phyloP scores from a whole-genome alignment of 345 rosid species.

The Noccaea caerulescens region DNA sequence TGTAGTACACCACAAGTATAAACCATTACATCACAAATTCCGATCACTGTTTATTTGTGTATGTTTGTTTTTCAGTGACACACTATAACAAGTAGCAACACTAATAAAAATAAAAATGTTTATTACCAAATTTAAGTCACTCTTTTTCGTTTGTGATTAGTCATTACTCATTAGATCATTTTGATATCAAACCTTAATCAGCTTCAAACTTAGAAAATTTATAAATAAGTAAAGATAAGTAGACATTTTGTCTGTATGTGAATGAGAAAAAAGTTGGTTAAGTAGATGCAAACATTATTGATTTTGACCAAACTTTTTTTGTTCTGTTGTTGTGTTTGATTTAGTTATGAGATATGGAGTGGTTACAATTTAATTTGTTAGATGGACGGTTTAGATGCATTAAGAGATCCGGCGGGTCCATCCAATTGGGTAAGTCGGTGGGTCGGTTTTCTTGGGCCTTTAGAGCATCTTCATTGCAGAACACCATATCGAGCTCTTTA shows the following conservation, averaged over 20 bases:
- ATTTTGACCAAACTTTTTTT: conserved; percentile 36
- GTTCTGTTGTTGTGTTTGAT: conserved; percentile 34
- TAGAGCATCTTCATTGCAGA: too few relatives aligned
- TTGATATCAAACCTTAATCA: too few relatives aligned
- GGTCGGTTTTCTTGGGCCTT: conserved; percentile 31
- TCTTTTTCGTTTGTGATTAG: too few relatives aligned
- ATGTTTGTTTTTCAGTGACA: neutral
- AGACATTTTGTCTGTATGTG: conserved; percentile 28
- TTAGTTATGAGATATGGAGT: conserved; percentile 39
- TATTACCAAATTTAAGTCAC: too few relatives aligned
- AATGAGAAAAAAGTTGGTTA: conserved; percentile 28
- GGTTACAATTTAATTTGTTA: conserved; percentile 17
- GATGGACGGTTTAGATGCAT: conserved; percentile 40
- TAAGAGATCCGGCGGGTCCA: conserved; percentile 30
- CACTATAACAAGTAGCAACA: too few relatives aligned
- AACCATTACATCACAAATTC: too few relatives aligned
- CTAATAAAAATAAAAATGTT: too few relatives aligned
- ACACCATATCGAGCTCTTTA: too few relatives aligned
- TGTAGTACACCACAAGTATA: too few relatives aligned
- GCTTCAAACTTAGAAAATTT: neutral
- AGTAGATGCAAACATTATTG: conserved; percentile 39
- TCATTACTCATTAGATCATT: too few relatives aligned
- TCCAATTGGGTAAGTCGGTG: conserved; percentile 37
- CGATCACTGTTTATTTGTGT: neutral
- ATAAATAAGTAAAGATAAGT: neutral